Percentiles rank a stretch among this genome's conserved stretches.
These are phyloP conservation scores for Kingdonia uniflora DNA, from an alignment of 164 flowering plant species.

Conservation along the genomic window DNA sequence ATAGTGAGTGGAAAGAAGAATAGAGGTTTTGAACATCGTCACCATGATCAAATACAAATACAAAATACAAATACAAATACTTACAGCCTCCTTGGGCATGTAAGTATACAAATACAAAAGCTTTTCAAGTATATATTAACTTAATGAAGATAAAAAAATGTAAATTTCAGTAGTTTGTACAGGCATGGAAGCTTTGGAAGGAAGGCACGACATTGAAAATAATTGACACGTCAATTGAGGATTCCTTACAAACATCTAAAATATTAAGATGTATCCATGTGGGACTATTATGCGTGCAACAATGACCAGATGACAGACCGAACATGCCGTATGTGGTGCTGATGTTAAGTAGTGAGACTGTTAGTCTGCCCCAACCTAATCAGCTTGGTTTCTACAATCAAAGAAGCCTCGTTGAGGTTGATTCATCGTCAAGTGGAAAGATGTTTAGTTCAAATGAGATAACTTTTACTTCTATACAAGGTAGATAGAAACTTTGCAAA, in stretches of 20 bases:
- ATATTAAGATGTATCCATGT: slow-evolving; percentile 13
- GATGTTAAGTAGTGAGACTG: slow-evolving; percentile 21
- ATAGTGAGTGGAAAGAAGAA: slow-evolving; percentile 23
- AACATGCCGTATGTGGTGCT: slow-evolving; percentile 19
- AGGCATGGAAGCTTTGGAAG: slow-evolving; percentile 23
- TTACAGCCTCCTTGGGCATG: no score
- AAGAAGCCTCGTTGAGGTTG: neutral
- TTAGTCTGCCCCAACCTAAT: slow-evolving; percentile 15
- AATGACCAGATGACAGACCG: slow-evolving; percentile 19
- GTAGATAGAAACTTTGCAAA: no score
- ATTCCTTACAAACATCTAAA: slow-evolving; percentile 2
- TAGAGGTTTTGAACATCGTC: slow-evolving; percentile 15
- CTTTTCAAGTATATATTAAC: no score
- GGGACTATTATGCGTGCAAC: slow-evolving; percentile 24
- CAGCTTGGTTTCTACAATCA: slow-evolving; percentile 19
- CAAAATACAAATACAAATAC: no score
- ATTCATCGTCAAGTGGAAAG: slow-evolving; percentile 7
- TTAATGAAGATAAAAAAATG: neutral
- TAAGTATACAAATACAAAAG: no score
- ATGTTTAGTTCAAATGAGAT: neutral
- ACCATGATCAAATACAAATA: slow-evolving; percentile 12
- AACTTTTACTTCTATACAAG: slow-evolving; percentile 8
- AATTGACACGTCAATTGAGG: slow-evolving; percentile 7
- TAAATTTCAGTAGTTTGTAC: neutral
- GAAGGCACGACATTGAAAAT: slow-evolving; percentile 13